Percentiles rank a stretch among this genome's conserved stretches.
These are phyloP conservation scores for Scytalidium lignicola DNA, from an alignment of 2,329 filamentous ascomycete species.

Conservation along the genomic window DNA sequence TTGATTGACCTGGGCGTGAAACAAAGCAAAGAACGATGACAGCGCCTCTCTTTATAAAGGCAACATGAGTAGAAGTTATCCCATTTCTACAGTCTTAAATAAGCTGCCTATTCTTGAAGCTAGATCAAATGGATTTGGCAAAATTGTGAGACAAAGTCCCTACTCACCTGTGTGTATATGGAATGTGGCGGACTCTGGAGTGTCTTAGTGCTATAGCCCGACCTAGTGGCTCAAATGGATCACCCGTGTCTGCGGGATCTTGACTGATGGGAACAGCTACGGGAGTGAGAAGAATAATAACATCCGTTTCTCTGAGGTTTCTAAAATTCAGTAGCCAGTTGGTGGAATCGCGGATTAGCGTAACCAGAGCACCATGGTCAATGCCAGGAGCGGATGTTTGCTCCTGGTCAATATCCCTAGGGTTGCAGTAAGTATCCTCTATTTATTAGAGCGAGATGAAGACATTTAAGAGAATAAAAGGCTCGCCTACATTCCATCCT, in stretches of 20 bases:
- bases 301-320: slow-evolving; percentile 42
- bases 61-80: slow-evolving; percentile 43
- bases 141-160: slow-evolving; percentile 15
- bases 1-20: slow-evolving; percentile 37
- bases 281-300: slow-evolving; percentile 59
- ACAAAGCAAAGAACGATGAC: slow-evolving; percentile 43
- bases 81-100: slow-evolving; percentile 16
- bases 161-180: slow-evolving; percentile 53
- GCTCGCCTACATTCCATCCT: slow-evolving; percentile 17
- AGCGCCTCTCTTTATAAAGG: slow-evolving; percentile 27
- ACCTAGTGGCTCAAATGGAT: slow-evolving; percentile 71
- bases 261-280: slow-evolving; percentile 42
- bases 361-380: slow-evolving; percentile 7
- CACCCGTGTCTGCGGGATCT: slow-evolving; percentile 39
- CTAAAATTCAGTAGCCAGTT: slow-evolving; percentile 43
- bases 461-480: not conserved
- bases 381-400: not conserved
- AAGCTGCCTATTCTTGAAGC: slow-evolving; percentile 50
- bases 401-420: not conserved
- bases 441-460: slow-evolving; percentile 1
- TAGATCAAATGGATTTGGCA: no score
- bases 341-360: slow-evolving; percentile 25
- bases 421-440: not conserved
- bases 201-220: slow-evolving; percentile 56
- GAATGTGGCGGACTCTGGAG: slow-evolving; percentile 62